A percentile compares a stretch with the other conserved stretches of the same genome.
Evolutionary conservation across 805 yeast species (phyloP).

Genomic region (Saccharomycopsis sp.): DNA sequence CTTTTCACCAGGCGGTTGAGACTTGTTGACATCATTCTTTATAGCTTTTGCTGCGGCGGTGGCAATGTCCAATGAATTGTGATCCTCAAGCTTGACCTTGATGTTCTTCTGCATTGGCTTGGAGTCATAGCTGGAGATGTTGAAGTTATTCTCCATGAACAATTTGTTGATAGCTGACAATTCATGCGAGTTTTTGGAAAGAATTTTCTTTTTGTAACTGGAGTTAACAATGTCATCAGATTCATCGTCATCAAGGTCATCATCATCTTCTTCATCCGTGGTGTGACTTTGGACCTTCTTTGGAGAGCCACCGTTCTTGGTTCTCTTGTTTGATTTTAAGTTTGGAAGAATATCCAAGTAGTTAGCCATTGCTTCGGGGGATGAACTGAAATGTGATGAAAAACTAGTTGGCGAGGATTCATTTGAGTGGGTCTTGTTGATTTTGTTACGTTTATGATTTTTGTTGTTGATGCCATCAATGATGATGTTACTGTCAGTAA

Average conservation of each 20-base stretch:
- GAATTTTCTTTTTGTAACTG: not conserved
- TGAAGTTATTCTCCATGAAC: not conserved
- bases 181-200: not conserved
- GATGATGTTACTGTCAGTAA: not conserved
- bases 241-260: not conserved
- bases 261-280: not conserved
- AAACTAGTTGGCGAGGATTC: conserved; percentile 8
- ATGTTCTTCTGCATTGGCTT: not conserved
- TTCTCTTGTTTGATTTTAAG: not conserved
- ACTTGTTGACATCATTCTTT: not conserved
- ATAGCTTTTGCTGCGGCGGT: not conserved
- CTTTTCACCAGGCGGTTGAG: not conserved
- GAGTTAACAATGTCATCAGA: not conserved
- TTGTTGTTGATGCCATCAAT: not conserved
- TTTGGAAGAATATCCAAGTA: conserved; percentile 1
- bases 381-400: conserved; percentile 7
- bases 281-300: not conserved
- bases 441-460: not conserved
- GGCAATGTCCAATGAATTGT: not conserved
- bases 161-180: conserved; percentile 1
- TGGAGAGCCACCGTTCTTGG: not conserved
- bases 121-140: not conserved
- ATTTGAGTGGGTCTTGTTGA: not conserved
- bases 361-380: conserved; percentile 1
- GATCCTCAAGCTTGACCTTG: not conserved